Base-by-base conservation (phyloP, 2,329 filamentous ascomycete genomes). In the Diaporthe capsici region DNA sequence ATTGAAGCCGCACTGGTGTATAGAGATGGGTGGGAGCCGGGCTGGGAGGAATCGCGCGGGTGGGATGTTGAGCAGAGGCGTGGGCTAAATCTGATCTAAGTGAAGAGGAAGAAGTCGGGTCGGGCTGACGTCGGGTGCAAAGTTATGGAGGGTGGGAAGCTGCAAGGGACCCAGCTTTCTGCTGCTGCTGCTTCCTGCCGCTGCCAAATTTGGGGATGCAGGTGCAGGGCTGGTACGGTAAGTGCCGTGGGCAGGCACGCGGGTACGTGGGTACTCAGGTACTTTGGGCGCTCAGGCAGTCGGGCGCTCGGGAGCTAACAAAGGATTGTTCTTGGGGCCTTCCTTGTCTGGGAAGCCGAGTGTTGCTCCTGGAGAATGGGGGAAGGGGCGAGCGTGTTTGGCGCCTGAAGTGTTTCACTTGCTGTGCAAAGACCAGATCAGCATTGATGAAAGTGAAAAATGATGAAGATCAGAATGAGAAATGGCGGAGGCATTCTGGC, bases 101-200 rank as follows among this genome's bases (percentile, higher is more conserved):
- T 60, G 34, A 55, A 42, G 49, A 70, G 65, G 65, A 42, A 70
- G 65, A 70, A 70, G 17, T 70, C 65, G 65, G 65, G 49, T 55
- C 49, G 65, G 65, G 65, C 34, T 70, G 65, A 70, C 65, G 65
- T 70, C 65, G 47, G 65, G 65, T 42, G 37, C 20, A 55, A 55
- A 55, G 47, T 42, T 53, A 34, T 47, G 61, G 25, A 49, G 61
- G 61, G 31, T 37, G 42, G 42, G 31, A 25, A 53, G 71, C 71
- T 72, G 58, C 47, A 73, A 72, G 57, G 57, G 47, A 70, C 65
- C 65, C 65, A 70, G 65, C 49, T 55, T 55, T 55, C 65, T 70
- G 31, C 34, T n/a, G 60, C 22, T 44, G 58, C 37, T 53, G 63
- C 42, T n/a, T 57, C 25, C 34, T 58, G 68, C 39, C 55, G 58